Conservation (phyloP, 2,329 filamentous ascomycete species). For the Xylariaceae sp. region DNA sequence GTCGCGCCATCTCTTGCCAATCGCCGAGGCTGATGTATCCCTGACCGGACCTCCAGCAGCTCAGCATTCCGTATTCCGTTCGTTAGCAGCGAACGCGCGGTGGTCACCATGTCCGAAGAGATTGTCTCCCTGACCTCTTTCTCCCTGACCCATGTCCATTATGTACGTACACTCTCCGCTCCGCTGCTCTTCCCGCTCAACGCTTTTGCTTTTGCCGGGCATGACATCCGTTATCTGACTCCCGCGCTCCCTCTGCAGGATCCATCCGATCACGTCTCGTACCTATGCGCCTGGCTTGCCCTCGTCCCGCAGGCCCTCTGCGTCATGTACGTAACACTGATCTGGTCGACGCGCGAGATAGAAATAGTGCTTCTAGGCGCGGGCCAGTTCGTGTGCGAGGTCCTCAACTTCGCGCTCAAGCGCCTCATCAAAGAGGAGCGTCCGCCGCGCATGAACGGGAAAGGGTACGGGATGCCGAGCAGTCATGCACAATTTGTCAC, state of each 20-base stretch:
- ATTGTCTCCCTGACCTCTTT: conserved; percentile 70
- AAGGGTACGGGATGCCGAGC: conserved; percentile 94
- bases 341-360: conserved; percentile 85
- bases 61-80: background rate
- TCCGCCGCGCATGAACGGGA: conserved; percentile 75
- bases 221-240: conserved; percentile 8
- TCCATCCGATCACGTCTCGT: conserved; percentile 76
- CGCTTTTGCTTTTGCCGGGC: background rate
- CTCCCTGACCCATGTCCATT: conserved; percentile 92
- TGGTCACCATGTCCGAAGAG: conserved; percentile 37
- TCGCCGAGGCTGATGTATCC: conserved; percentile 14
- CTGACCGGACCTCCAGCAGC: conserved; percentile 3
- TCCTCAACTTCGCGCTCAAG: conserved; percentile 83
- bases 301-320: conserved; percentile 88
- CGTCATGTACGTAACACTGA: conserved; percentile 81
- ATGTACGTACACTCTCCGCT: conserved; percentile 52
- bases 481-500: conserved; percentile 93
- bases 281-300: conserved; percentile 87
- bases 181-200: background rate
- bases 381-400: conserved; percentile 89
- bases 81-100: conserved; percentile 1
- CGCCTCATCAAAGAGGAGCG: conserved; percentile 87
- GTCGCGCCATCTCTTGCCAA: background rate
- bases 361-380: conserved; percentile 87
- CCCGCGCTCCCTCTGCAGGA: conserved; percentile 51